Base-by-base conservation (phyloP, 1,284 basidiomycete species). In the Filobasidium uniguttulatum region DNA sequence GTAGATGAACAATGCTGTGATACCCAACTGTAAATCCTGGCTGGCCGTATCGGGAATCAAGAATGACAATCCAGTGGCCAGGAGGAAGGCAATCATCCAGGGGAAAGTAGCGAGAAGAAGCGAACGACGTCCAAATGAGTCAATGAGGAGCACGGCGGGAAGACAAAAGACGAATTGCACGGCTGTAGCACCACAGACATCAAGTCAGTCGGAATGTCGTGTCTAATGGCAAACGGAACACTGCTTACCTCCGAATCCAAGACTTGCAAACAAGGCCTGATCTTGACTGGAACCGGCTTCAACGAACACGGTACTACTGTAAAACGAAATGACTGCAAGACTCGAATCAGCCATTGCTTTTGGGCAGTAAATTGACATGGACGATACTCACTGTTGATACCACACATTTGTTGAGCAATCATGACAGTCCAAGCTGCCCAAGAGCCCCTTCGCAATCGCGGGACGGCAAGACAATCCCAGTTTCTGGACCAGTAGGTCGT, bases 371-470 rank as follows among this genome's bases (percentile, higher is more conserved):
- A 7, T 17, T 4, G 12, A 9, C 6, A 10, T n/a, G 15, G 14
- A 7, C 12, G 9, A 38, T n/a, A 34, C 38, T 49, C 29, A 49
- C 37, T 49, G 30, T 44, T 43, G 22, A 43, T 49, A 10, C 48
- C 44, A 51, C 31, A 52, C 46, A 46, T 40, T 17, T 46, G 52
- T 36, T 53, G 52, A 5, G 44, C 77, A 61, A 83, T 26, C 83
- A 85, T 85, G 64, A 85, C 80, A 50, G 81, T 72, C 55, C 73
- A 75, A 6, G 79, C 76, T 0, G 79, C 83, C 33, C 82, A 67
- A 0, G 82, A 75, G 0, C 83, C 86, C 40, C 85, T 75, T 56
- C 85, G 75, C 64, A 83, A 79, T 51, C 86, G 75, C 12, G 79
- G 80, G 23, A 85, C 23, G 3, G 12, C 29, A 23, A 10, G 29